Evolutionary conservation across 495 filamentous ascomycete genomes (phyloP).

Genomic region (Hamigera avellanea): DNA sequence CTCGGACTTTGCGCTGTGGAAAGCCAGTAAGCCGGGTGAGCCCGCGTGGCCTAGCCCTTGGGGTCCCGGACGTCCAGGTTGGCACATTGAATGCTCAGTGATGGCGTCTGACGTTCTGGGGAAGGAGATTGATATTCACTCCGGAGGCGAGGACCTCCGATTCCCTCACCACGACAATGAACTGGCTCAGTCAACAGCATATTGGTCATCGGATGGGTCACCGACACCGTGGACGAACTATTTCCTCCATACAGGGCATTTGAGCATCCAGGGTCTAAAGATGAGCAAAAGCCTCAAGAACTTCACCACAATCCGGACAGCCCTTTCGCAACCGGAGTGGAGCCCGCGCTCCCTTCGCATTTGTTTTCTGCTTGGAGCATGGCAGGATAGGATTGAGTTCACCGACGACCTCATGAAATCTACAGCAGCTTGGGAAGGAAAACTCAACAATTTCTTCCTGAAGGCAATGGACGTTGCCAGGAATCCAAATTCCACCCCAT

Average conservation of each 20-base stretch:
- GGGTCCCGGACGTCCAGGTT: constrained; percentile 82
- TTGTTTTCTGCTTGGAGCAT: constrained; percentile 76
- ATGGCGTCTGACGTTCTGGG: constrained; percentile 89
- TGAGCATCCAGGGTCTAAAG: constrained; percentile 81
- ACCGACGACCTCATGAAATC: constrained; percentile 66
- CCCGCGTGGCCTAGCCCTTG: constrained; percentile 80
- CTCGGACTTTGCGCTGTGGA: constrained; percentile 92
- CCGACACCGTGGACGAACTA: constrained; percentile 97
- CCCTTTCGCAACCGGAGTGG: constrained; percentile 62
- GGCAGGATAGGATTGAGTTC: constrained; percentile 89
- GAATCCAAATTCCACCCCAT: too few species aligned
- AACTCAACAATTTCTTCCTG: constrained; percentile 84
- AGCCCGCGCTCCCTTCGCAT: constrained; percentile 73
- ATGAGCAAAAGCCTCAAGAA: constrained; percentile 97
- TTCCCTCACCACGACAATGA: constrained; percentile 98
- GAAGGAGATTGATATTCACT: constrained; percentile 79
- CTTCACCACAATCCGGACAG: constrained; percentile 89
- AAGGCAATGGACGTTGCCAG: constrained; percentile 46
- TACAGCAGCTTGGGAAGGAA: constrained; percentile 68
- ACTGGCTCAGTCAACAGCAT: constrained; percentile 87
- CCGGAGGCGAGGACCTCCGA: constrained; percentile 82
- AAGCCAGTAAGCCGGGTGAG: constrained; percentile 83
- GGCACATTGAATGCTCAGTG: constrained; percentile 97
- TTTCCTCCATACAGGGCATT: constrained; percentile 92
- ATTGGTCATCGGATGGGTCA: constrained; percentile 52